Base-by-base conservation (phyloP, 176 grass and related monocot genomes). In the Zea luxurians region DNA sequence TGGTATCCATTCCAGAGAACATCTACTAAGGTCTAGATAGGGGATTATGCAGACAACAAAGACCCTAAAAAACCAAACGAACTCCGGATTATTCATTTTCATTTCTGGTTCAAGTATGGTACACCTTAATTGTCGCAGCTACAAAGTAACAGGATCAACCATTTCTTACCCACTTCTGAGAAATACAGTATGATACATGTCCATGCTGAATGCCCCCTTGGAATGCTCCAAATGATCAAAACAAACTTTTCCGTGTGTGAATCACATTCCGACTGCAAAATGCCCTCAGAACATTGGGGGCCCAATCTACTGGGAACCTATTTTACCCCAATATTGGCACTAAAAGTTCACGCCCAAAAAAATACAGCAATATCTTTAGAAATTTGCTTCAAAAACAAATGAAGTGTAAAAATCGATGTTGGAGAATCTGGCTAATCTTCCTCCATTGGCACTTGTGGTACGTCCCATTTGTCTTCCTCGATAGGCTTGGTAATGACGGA, bases 401-500 rank as follows among this genome's bases (percentile, higher is more conserved):
- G 6, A 57, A 57, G 16, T 70, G 44, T 10, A 70, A 78, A 70
- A 70, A 13, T 58, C 43, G 4, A 34, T 11, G 1, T 0, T 8
- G 6, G 15, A 38, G 53, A 76, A 46, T 8, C 1, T 16, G 11
- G 6, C 12, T 61, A 97, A 48, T 96, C 87, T 48, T 97, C 90
- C 84, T 93, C 93, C 93, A 93, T 97, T 36, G 90, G 93, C 13
- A 97, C 90, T 44, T 91, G 78, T 16, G 93, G 93, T 7, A 91
- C 47, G 50, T 93, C 79, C 93, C 93, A 93, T 64, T 82, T 88
- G 61, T 91, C 93, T 83, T 97, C 93, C 34, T 91, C 82, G 1
- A 97, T 93, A 46, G 91, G 91, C 45, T 93, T 93, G 17, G 79
- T 93, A 60, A 93, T 82, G 10, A 97, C 82, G 12, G 78, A 93